These are phyloP conservation scores for Acer saccharum DNA, from an alignment of 345 rosid species.

Conservation along the genomic window DNA sequence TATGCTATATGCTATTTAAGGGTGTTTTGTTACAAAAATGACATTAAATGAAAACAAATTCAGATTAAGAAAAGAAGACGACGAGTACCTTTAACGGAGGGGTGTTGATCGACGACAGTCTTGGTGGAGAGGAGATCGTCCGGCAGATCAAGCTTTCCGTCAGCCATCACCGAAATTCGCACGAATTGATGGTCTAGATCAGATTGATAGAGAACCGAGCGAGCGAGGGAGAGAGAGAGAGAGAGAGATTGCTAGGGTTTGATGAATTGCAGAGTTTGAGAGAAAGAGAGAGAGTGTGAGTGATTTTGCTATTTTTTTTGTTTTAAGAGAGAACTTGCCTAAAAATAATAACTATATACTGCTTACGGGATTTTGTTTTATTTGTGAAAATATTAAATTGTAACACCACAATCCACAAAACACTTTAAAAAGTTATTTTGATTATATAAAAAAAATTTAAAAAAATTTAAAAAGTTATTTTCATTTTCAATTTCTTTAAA, in stretches of 20 bases:
- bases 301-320: neutral
- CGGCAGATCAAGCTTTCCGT: slow-evolving; percentile 40
- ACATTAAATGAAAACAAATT: neutral
- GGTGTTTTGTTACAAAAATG: neutral
- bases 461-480: neutral
- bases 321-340: neutral
- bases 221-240: neutral
- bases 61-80: neutral
- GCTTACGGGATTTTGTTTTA: neutral
- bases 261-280: slow-evolving; percentile 13
- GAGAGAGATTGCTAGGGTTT: slow-evolving; percentile 16
- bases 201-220: neutral
- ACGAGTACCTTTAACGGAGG: slow-evolving; percentile 24
- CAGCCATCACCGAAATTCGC: slow-evolving; percentile 20
- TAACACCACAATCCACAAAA: neutral
- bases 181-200: neutral
- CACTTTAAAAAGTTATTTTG: no score
- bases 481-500: neutral
- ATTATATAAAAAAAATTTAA: no score
- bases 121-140: slow-evolving; percentile 38
- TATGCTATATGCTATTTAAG: neutral
- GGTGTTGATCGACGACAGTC: slow-evolving; percentile 28
- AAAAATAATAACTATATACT: neutral
- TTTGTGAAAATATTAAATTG: neutral
- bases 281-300: slow-evolving; percentile 11